A percentile compares a stretch with the other conserved stretches of the same genome.
Evolutionary conservation across 2,329 filamentous ascomycete species (phyloP).

Genomic region (Pseudogymnoascus sp.): DNA sequence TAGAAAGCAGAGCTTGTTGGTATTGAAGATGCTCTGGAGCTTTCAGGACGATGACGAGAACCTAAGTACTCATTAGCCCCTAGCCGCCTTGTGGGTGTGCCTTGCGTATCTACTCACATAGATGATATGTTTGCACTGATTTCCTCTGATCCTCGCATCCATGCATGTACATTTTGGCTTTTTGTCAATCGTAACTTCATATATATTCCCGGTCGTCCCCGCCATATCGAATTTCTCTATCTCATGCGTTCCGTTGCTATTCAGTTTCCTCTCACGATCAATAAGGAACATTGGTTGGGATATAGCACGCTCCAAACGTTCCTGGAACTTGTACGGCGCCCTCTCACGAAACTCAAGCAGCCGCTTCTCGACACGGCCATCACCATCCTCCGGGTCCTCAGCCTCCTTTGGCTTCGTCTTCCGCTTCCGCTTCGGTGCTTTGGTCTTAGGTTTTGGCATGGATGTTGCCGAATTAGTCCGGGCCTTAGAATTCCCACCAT

Average conservation of each 20-base stretch:
- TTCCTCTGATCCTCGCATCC: slow-evolving; percentile 41
- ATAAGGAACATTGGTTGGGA: slow-evolving; percentile 52
- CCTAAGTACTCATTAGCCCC: slow-evolving; percentile 27
- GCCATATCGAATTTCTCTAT: slow-evolving; percentile 48
- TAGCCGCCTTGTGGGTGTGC: slow-evolving; percentile 6
- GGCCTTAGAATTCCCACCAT: neutral
- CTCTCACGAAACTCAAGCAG: slow-evolving; percentile 33
- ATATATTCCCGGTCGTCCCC: slow-evolving; percentile 55
- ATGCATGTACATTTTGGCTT: slow-evolving; percentile 48
- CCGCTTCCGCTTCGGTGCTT: neutral
- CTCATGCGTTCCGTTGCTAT: slow-evolving; percentile 31
- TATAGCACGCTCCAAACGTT: slow-evolving; percentile 40
- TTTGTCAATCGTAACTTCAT: slow-evolving; percentile 47
- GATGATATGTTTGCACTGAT: slow-evolving; percentile 57
- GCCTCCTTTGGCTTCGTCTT: neutral
- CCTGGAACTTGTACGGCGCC: slow-evolving; percentile 39
- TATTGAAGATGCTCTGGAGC: slow-evolving; percentile 48
- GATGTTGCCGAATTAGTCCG: neutral
- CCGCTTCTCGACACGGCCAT: slow-evolving; percentile 30
- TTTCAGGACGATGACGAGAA: slow-evolving; percentile 51
- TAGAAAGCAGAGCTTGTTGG: slow-evolving; percentile 51
- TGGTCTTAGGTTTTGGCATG: neutral
- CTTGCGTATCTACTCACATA: slow-evolving; percentile 36
- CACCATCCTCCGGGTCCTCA: neutral
- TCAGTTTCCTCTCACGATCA: slow-evolving; percentile 32